These are phyloP conservation scores for Aspergillus egyptiacus DNA, from an alignment of 495 filamentous ascomycete genomes.

Conservation along the genomic window DNA sequence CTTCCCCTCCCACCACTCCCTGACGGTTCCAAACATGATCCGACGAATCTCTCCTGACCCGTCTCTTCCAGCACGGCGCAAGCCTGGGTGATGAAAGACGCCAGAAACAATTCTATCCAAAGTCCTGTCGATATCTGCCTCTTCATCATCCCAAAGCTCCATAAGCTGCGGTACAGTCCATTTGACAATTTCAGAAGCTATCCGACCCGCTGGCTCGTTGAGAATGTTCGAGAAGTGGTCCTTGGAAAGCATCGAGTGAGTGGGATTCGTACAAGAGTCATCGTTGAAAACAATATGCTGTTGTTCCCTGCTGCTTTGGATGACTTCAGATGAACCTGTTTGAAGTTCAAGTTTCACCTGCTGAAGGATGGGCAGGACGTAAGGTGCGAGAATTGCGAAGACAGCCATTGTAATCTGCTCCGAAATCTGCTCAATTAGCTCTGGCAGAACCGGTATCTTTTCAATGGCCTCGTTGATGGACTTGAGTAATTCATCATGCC, in stretches of 20 bases:
- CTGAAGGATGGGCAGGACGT: conserved; percentile 74
- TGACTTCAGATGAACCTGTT: conserved; percentile 80
- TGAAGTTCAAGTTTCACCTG: conserved; percentile 80
- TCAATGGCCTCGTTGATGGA: conserved; percentile 69
- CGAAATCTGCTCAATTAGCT: conserved; percentile 72
- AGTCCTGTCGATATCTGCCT: conserved; percentile 57
- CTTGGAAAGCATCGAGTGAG: conserved; percentile 94
- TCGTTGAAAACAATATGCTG: conserved; percentile 84
- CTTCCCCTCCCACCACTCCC: conserved; percentile 73
- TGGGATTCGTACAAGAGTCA: conserved; percentile 67
- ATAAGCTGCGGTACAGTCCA: conserved; percentile 86
- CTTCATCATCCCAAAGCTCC: conserved; percentile 74
- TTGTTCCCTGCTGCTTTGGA: conserved; percentile 68
- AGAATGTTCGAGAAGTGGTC: conserved; percentile 86
- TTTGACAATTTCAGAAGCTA: conserved; percentile 67
- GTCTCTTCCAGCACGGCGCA: conserved; percentile 61
- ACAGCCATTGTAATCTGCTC: conserved; percentile 79
- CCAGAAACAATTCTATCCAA: conserved; percentile 71
- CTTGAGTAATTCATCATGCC: conserved; percentile 81
- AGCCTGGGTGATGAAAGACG: conserved; percentile 82
- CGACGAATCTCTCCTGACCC: conserved; percentile 65
- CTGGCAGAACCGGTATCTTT: conserved; percentile 71
- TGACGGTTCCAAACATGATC: conserved; percentile 70
- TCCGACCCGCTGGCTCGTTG: conserved; percentile 80
- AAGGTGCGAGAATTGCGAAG: conserved; percentile 79